Evolutionary conservation across 352 stramenopile species (phyloP), one percentile per base, ranked within the genome.

Genomic region (Globisporangium middletonii): DNA sequence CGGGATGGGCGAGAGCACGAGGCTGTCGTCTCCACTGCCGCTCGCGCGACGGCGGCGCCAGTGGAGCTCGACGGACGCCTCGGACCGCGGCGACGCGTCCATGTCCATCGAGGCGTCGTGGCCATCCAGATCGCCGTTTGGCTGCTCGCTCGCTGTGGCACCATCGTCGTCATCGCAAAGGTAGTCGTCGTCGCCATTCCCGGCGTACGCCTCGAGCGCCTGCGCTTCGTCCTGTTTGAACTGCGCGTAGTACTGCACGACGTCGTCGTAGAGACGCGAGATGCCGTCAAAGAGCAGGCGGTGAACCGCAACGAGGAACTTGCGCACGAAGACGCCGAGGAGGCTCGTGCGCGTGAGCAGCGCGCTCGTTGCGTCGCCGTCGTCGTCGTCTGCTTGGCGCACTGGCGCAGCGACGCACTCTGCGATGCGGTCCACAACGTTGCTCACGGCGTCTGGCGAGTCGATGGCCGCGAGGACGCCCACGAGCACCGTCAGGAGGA

Each of bases 261-360:
- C 70, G 41, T 88, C 72, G 16, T 92, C 82, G 45, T 75, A 89
- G 33, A 89, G 65, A 27, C 70, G 63, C 30, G 77, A 85, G n/a
- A 92, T 60, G 4, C 82, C 79, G 27, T 92, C 82, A 27, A 92
- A 92, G 42, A 92, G 51, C 41, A 84, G 43, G 0, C 77, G 65
- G 48, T 86, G 80, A 16, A 84, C 62, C 1, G 67, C 64, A 33
- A 92, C 49, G n/a, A 88, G 64, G 52, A 92, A 86, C 45, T 68
- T 74, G 26, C 82, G 79, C 49, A 92, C 76, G 52, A 89, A 92
- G 16, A 89, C 59, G 1, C 82, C 82, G 19, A 92, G 63, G 47
- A 86, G 53, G 56, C 80, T 91, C 27, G 60, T 69, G 27, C 80
- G 71, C 35, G 65, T 67, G 19, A 91, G 68, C 37, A 72, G 63